Base-by-base conservation (phyloP, 352 stramenopile species). In the Phytophthora parvispora region DNA sequence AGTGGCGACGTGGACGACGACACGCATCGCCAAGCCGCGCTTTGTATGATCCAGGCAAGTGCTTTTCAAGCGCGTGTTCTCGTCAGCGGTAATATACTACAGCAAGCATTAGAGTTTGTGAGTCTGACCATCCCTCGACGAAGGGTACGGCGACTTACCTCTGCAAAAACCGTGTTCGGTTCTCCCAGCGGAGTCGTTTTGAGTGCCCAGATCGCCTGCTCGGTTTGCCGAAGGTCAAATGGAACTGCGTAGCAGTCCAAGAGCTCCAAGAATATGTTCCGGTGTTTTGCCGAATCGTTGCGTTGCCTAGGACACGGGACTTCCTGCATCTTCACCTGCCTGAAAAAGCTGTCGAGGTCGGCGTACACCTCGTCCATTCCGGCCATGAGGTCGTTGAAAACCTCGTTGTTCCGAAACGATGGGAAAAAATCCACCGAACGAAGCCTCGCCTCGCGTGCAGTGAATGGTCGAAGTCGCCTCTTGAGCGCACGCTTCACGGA, bases 281-380 rank as follows among this genome's bases (percentile, higher is more conserved):
- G 49, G 15, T n/a, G 42, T 24, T 48, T 53, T 22, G 10, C 6
- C 4, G 64, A 42, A 12, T 61, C 20, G 15, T 71, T 66, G 2
- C 55, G 38, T 32, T 25, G 56, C 1, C 56, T 20, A 15, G 64
- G 49, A 47, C 38, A 67, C 16, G 56, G 18, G 1, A 67, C 16
- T 13, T 72, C 49, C 18, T 61, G 13, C 55, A 67, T 67, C 13
- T 56, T 67, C 10, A 38, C 31, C 45, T 20, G 36, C 2, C 28
- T 29, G 6, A 67, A 52, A 18, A 56, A 66, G 24, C 45, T 49
- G 18, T 66, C 64, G 0, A 67, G 18, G 25, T 60, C 48, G 3
- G 38, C 36, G 27, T 66, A 60, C 6, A 56, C 4, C 7, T 72
- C 48, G 34, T 67, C 48, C 64, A 67, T 61, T n/a, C 49, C 64